Conservation (phyloP, 306 rosid genomes). For the Dryas alaskensis region DNA sequence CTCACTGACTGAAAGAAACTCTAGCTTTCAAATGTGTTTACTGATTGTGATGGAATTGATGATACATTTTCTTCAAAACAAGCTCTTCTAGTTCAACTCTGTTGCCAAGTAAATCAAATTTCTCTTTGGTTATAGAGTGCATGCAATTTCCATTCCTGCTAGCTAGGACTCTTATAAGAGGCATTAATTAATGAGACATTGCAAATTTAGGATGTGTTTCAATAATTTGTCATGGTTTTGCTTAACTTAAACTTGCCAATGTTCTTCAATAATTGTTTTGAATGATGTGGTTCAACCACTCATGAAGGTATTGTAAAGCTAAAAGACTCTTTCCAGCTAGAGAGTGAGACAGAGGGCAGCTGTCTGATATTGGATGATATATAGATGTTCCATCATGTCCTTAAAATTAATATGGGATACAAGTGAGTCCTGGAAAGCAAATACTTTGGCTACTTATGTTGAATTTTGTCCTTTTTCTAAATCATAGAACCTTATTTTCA, state of each 20-base stretch:
- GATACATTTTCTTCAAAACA: not conserved
- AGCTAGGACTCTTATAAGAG: constrained; percentile 4
- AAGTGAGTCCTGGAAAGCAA: not conserved
- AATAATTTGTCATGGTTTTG: not conserved
- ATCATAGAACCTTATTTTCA: not conserved
- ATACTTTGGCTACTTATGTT: not conserved
- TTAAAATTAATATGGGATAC: not conserved
- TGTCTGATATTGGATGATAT: no score
- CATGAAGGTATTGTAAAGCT: not conserved
- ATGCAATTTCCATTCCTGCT: constrained; percentile 7
- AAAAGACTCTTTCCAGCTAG: no score
- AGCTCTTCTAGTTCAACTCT: not conserved
- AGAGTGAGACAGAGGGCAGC: not conserved
- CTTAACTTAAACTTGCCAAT: not conserved
- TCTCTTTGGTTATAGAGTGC: not conserved
- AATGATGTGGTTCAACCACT: constrained; percentile 1
- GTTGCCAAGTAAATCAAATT: constrained; percentile 4
- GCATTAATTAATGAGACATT: constrained; percentile 4
- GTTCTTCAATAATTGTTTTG: not conserved
- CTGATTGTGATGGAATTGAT: not conserved
- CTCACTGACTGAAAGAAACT: constrained; percentile 25
- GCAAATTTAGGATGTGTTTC: not conserved
- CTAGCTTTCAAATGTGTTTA: constrained; percentile 13
- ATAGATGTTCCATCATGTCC: no score
- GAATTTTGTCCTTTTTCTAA: not conserved